phyloP scores from a whole-genome alignment of 306 rosid species.

The Cotoneaster glaucophyllus region DNA sequence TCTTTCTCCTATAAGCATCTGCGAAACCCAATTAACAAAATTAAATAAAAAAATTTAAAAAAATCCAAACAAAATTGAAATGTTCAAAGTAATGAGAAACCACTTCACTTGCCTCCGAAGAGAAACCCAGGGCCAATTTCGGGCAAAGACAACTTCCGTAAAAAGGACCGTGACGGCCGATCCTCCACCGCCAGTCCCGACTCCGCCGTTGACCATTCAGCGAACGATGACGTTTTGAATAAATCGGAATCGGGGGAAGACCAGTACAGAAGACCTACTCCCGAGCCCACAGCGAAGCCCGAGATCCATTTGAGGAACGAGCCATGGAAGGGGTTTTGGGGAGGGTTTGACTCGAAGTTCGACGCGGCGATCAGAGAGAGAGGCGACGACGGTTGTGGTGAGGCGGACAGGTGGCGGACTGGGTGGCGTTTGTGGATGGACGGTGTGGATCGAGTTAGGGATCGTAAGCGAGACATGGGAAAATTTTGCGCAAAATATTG shows the following conservation, averaged over 20 bases:
- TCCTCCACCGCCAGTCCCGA: slow-evolving; percentile 3
- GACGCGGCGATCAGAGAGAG: slow-evolving; percentile 17
- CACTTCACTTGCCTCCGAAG: slow-evolving; percentile 43
- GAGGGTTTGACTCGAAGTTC: not conserved
- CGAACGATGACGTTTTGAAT: slow-evolving; percentile 8
- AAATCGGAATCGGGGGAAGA: slow-evolving; percentile 17
- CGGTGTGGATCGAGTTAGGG: slow-evolving; percentile 36
- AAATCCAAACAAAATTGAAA: not conserved
- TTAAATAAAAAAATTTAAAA: not conserved
- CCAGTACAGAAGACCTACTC: slow-evolving; percentile 52
- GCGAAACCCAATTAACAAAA: slow-evolving; percentile 17
- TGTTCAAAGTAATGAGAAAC: not conserved
- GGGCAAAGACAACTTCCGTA: slow-evolving; percentile 48
- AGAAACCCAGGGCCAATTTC: slow-evolving; percentile 25
- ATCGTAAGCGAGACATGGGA: slow-evolving; percentile 32
- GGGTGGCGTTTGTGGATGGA: slow-evolving; percentile 25
- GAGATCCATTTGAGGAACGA: slow-evolving; percentile 34
- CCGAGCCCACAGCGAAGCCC: slow-evolving; percentile 33
- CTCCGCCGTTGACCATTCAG: slow-evolving; percentile 23
- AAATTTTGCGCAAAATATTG: not conserved
- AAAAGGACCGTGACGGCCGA: slow-evolving; percentile 17
- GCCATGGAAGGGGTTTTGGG: not conserved
- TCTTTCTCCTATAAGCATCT: slow-evolving; percentile 76
- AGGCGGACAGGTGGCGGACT: slow-evolving; percentile 13
- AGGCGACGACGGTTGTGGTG: slow-evolving; percentile 17